phyloP scores from a whole-genome alignment of 2,329 filamentous ascomycete genomes.

The Colletotrichum sojae region DNA sequence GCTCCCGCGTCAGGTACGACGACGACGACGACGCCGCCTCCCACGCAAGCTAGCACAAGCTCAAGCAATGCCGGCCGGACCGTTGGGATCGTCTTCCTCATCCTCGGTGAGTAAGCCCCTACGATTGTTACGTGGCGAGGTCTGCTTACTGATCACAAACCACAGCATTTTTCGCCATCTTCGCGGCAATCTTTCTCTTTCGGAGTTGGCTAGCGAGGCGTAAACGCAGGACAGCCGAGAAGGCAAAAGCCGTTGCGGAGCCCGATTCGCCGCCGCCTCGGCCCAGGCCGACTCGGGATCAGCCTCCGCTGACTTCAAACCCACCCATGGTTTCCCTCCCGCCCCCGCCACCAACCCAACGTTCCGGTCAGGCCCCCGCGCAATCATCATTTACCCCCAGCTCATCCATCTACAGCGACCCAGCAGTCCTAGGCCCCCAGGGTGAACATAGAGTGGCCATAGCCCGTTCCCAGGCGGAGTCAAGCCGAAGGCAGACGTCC shows the following conservation, averaged over 20 bases:
- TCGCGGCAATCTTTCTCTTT: constrained; percentile 10
- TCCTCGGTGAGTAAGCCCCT: constrained; percentile 5
- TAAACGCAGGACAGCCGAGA: neutral
- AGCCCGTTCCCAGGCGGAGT: neutral
- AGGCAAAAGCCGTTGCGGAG: neutral
- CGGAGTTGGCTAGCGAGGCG: constrained; percentile 8
- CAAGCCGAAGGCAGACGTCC: neutral
- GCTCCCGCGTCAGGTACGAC: constrained; percentile 3
- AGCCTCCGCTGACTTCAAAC: constrained; percentile 18
- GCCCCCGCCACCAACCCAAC: neutral
- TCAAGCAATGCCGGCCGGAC: constrained; percentile 16
- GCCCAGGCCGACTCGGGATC: neutral
- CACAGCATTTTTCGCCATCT: constrained; percentile 16
- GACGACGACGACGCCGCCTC: constrained; percentile 2
- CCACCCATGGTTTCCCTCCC: constrained; percentile 22
- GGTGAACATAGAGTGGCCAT: neutral
- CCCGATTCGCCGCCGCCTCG: neutral
- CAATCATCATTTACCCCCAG: constrained; percentile 6
- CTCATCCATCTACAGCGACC: constrained; percentile 1
- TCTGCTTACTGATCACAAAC: neutral
- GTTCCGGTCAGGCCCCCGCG: constrained; percentile 3
- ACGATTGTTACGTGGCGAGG: too few species aligned
- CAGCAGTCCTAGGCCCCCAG: neutral
- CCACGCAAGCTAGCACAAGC: neutral
- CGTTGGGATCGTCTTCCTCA: constrained; percentile 11